Evolutionary conservation across 164 flowering plant species (phyloP), one percentile per base, ranked within the genome.

Genomic region (Sextonia rubra): DNA sequence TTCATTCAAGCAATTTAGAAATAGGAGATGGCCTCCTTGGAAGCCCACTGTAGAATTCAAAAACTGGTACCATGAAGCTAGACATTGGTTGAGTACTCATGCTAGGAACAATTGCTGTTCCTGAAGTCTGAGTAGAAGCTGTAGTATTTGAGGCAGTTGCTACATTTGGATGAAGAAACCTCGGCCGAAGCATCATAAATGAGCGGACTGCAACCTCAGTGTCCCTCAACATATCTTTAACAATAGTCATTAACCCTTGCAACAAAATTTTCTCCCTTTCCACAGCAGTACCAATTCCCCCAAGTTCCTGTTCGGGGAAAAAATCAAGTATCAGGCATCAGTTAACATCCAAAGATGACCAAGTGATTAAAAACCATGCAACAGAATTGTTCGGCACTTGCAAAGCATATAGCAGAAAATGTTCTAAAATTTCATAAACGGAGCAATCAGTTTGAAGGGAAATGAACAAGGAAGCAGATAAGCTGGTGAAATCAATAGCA

Each of bases 171-270:
- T 86, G 97, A 74, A 78, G 75, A 73, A 95, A 95, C 81, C 97
- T 83, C 2, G 97, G 97, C 0, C 90, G 87, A 65, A 95, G 81
- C 81, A 91, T 91, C 89, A 92, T 89, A 78, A 87, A 93, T 72
- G 99, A 90, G 60, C 95, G 92, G 75, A 96, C 84, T 70, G 98
- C 98, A 68, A 93, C 79, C 80, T 96, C 99, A 14, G 97, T 86
- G 80, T 90, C 88, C 49, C 97, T 79, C 77, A 96, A 75, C 88
- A 91, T 84, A 68, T 83, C 93, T 80, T 96, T 96, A 11, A 80
- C 92, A 70, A 79, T 85, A 70, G 81, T 69, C 95, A 92, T 91
- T 68, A 92, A 78, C 73, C 87, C 94, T 22, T 89, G 95, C 60
- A 91, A 80, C 71, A 81, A 61, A 71, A 84, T 84, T 78, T 87